Evolutionary conservation across 1,284 basidiomycete species (phyloP), one percentile per base, ranked within the genome.

Genomic region (Paramarasmius palmivorus): DNA sequence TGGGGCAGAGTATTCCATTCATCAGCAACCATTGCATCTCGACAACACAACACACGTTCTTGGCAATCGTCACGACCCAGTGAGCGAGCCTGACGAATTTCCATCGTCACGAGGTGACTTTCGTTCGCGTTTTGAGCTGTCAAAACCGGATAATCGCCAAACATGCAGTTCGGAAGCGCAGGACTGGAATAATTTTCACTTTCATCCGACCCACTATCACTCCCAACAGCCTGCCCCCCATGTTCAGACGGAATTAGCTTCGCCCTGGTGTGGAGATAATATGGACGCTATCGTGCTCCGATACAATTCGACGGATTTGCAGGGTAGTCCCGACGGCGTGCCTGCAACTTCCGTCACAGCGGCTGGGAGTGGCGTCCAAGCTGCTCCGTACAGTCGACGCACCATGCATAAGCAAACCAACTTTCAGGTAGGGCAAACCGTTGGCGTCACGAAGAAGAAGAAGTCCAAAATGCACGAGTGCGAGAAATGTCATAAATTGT

Each of bases 401-500:
- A 29, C 17, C 44, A 15, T 29, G n/a, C 44, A 32, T 29, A 26
- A 29, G 26, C 44, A 46, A 26, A n/a, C 25, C 19, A 29, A 14
- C n/a, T 19, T 25, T 7, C 7, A 20, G n/a, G 44, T 46, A 5
- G 44, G 25, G 4, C 44, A 46, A 7, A 46, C 44, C 1, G 44
- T 46, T 29, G 44, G 44, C 10, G 32, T 46, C 25, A 12, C n/a
- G 25, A 54, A 52, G 37, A 67, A 68, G 53, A 76, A 75, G 63
- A 75, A 74, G 63, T 70, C 73, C 32, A 81, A 80, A 65, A 78
- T 80, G 73, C 79, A 81, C 62, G 69, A 72, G 57, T 82, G 83
- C 63, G 66, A 65, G 20, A 70, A 83, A 3, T 86, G 83, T 63
- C 65, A 71, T 38, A 86, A 86, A 66, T 65, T 74, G 39, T 87